Evolutionary conservation across 116 monocot species (phyloP), one percentile per base, ranked within the genome.

Genomic region (Thalassia testudinum): DNA sequence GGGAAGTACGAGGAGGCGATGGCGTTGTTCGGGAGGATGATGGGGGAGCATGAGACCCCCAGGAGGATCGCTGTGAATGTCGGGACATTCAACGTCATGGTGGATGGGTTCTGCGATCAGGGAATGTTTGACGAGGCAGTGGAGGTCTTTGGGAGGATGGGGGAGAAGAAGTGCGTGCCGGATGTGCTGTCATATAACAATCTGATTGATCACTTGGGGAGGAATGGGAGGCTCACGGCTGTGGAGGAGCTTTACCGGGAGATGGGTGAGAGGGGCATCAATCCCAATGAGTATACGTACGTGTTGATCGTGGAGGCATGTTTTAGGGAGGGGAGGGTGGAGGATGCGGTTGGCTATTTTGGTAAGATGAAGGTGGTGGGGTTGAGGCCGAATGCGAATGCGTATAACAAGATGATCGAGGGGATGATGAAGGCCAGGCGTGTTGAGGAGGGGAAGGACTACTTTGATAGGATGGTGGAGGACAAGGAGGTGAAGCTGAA

Each of bases 61-160:
- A 70, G 54, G 27, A 85, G 57, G 75, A 66, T 85, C 20, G 53
- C 62, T 0, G 85, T 89, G 52, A 85, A 97, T 50, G 54, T 97
- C 11, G 89, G 95, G 37, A 85, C 66, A 42, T 97, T 97, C 58
- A 97, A 88, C 61, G 95, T 88, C 52, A 82, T 88, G 78, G 79
- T 81, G 16, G 85, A 97, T 73, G 89, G 76, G 1, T 89, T 72
- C 34, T 88, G 95, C 38, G 55, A 53, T 0, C 72, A 65, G 0
- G 61, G 65, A 37, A 77, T 52, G 60, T 88, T 97, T 53, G 69
- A 72, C 8, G 85, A 97, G 43, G 95, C 89, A 0, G 70, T 97
- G 28, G 54, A 49, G 14, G 52, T 85, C 7, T 97, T 95, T 57
- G 53, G 72, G 47, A 62, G 54, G 59, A 88, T 97, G 95, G 63